Conservation (phyloP, 2,329 filamentous ascomycete species). For the Achaetomium macrosporum region DNA sequence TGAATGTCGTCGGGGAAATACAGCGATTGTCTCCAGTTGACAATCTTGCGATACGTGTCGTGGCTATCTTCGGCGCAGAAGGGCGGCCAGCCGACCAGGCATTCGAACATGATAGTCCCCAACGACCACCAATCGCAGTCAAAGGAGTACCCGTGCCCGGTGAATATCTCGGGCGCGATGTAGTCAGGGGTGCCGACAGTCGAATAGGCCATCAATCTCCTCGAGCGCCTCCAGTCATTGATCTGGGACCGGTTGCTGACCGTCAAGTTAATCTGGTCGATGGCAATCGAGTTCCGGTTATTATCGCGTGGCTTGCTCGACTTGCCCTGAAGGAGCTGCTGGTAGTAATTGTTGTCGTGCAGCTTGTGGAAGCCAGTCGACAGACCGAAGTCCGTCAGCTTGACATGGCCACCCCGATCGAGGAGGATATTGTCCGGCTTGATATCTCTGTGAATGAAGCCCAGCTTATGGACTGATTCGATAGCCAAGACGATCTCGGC, state of each 20-base stretch:
- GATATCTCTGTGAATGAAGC: slow-evolving; percentile 97
- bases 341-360: slow-evolving; percentile 97
- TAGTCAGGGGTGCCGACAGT: slow-evolving; percentile 98
- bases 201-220: slow-evolving; percentile 93
- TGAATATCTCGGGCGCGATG: slow-evolving; percentile 97
- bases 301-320: slow-evolving; percentile 71
- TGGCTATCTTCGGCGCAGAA: slow-evolving; percentile 98
- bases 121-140: slow-evolving; percentile 99
- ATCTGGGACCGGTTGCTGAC: slow-evolving; percentile 97
- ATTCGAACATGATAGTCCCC: slow-evolving; percentile 99
- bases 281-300: slow-evolving; percentile 88
- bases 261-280: slow-evolving; percentile 96
- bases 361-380: slow-evolving; percentile 97
- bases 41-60: slow-evolving; percentile 98
- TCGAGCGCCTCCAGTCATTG: slow-evolving; percentile 97
- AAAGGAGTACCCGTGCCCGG: slow-evolving; percentile 90
- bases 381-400: slow-evolving; percentile 94
- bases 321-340: slow-evolving; percentile 81
- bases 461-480: slow-evolving; percentile 94
- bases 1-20: slow-evolving; percentile 97
- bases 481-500: slow-evolving; percentile 97
- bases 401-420: slow-evolving; percentile 92
- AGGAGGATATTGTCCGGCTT: slow-evolving; percentile 98
- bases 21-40: slow-evolving; percentile 92
- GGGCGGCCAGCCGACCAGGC: slow-evolving; percentile 94